Evolutionary conservation across 2,329 filamentous ascomycete genomes (phyloP).

Genomic region (Cytospora mali): DNA sequence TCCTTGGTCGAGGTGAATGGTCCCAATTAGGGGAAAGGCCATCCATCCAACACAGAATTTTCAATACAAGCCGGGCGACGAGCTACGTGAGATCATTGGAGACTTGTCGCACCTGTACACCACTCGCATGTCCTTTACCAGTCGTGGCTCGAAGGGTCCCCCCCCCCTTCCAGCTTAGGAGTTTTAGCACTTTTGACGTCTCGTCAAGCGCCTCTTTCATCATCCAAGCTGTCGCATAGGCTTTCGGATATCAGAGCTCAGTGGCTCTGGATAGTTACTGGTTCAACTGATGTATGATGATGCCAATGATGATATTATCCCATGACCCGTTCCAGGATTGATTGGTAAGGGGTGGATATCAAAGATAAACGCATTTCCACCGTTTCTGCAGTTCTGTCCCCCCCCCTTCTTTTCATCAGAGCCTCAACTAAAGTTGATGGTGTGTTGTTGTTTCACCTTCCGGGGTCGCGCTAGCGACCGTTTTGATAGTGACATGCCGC

Average conservation of each 20-base stretch:
- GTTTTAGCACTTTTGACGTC: background rate
- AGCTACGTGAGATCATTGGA: background rate
- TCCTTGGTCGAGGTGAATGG: background rate
- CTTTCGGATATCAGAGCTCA: background rate
- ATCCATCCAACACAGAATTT: background rate
- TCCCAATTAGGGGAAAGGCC: constrained; percentile 6
- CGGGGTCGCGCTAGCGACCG: constrained; percentile 4
- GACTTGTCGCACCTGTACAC: constrained; percentile 18
- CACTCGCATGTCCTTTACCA: background rate
- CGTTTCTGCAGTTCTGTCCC: background rate
- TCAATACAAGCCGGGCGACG: constrained; percentile 19
- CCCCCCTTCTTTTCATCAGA: background rate
- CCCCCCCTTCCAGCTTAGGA: background rate
- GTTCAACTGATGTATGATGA: constrained; percentile 1
- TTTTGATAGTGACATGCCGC: constrained; percentile 12
- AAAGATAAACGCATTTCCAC: background rate
- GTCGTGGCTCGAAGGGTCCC: background rate
- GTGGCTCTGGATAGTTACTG: constrained; percentile 3
- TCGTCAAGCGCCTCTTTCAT: background rate
- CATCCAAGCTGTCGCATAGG: background rate
- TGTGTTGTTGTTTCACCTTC: constrained; percentile 5
- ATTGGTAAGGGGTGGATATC: background rate
- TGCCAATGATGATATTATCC: constrained; percentile 2
- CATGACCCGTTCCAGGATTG: background rate
- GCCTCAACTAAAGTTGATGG: background rate